Evolutionary conservation across 805 yeast species (phyloP).

Genomic region (Kodamaea kaohsiungensis): DNA sequence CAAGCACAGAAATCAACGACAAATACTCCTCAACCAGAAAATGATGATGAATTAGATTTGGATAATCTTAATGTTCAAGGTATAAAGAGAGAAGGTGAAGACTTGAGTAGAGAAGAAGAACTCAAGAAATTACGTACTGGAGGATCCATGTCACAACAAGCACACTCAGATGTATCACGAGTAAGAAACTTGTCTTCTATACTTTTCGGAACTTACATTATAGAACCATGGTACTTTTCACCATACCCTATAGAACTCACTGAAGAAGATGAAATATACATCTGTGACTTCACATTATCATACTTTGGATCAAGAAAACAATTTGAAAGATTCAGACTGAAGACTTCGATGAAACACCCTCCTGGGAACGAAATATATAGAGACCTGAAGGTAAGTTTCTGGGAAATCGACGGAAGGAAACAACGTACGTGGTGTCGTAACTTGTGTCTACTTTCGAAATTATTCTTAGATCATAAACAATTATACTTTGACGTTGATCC

Average conservation of each 20-base stretch:
- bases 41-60: constrained; percentile 76
- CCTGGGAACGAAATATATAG: constrained; percentile 98
- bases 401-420: constrained; percentile 95
- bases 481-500: constrained; percentile 98
- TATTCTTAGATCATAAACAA: constrained; percentile 94
- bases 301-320: constrained; percentile 89
- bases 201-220: constrained; percentile 84
- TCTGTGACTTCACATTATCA: constrained; percentile 87
- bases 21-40: constrained; percentile 27
- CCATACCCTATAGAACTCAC: constrained; percentile 96
- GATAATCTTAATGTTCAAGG: constrained; percentile 88
- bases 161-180: constrained; percentile 79
- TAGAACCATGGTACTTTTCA: constrained; percentile 98
- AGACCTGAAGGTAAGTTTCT: constrained; percentile 89
- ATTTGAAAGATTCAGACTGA: constrained; percentile 86
- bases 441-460: constrained; percentile 82
- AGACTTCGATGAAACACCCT: constrained; percentile 90
- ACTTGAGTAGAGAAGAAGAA: constrained; percentile 84
- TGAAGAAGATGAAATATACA: constrained; percentile 85
- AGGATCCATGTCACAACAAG: constrained; percentile 98
- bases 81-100: constrained; percentile 61
- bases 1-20: constrained; percentile 14
- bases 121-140: constrained; percentile 87
- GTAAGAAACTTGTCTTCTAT: constrained; percentile 81
- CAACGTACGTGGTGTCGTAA: constrained; percentile 98